Evolutionary conservation across 345 rosid species (phyloP).

Genomic region (Excoecaria cochinchinensis): DNA sequence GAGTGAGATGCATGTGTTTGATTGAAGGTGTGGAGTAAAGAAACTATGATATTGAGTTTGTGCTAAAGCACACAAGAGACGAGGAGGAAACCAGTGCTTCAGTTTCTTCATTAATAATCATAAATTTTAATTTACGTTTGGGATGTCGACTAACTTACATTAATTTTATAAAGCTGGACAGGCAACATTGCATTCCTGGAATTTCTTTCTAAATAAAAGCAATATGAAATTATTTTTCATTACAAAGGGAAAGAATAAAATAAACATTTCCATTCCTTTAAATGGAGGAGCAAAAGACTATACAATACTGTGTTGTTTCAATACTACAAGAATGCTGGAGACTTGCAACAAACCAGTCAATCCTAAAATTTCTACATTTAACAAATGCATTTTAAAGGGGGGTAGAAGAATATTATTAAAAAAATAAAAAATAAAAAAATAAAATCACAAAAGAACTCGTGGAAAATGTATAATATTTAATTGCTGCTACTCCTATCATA

Average conservation of each 20-base stretch:
- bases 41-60: background rate
- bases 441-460: background rate
- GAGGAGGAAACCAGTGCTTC: background rate
- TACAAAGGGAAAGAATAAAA: background rate
- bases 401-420: background rate
- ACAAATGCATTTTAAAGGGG: background rate
- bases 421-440: background rate
- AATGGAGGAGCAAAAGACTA: conserved; percentile 18
- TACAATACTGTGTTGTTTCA: conserved; percentile 14
- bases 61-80: background rate
- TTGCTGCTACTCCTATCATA: conserved; percentile 19
- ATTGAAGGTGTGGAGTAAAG: background rate
- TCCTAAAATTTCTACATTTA: conserved; percentile 15
- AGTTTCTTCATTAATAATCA: background rate
- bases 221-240: background rate
- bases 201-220: too few relatives aligned
- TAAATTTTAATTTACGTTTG: too few relatives aligned
- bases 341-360: conserved; percentile 10
- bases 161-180: too few relatives aligned
- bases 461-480: background rate
- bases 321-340: conserved; percentile 15
- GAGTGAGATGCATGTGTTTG: conserved; percentile 27
- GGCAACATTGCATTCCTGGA: too few relatives aligned
- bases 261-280: conserved; percentile 4
- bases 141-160: too few relatives aligned